Percentiles rank a stretch among this genome's conserved stretches.
Evolutionary conservation across 192 early-diverging fungal species (phyloP).

Genomic region (Diversispora epigaea): DNA sequence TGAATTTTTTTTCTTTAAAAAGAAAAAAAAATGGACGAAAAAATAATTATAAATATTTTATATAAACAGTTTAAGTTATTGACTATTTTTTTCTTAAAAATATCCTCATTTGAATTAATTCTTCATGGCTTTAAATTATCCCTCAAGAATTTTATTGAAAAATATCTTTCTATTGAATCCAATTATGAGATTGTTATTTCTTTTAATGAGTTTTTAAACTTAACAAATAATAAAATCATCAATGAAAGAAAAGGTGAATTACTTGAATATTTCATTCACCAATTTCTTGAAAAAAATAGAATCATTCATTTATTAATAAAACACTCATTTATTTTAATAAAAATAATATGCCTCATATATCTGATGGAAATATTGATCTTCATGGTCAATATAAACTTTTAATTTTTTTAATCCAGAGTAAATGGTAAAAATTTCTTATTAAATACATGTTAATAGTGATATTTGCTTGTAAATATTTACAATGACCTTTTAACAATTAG

Average conservation of each 20-base stretch:
- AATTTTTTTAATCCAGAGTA: neutral
- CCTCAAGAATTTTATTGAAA: slow-evolving; percentile 1
- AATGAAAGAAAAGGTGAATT: neutral
- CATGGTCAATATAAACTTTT: neutral
- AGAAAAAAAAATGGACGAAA: neutral
- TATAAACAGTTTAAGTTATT: neutral
- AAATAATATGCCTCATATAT: neutral
- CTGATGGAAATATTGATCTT: neutral
- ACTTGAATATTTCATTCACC: neutral
- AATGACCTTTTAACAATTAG: neutral
- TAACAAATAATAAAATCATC: neutral
- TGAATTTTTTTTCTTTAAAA: neutral
- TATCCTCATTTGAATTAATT: neutral
- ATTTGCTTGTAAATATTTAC: neutral
- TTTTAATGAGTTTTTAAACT: neutral
- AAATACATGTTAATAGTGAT: neutral
- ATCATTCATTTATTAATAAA: neutral
- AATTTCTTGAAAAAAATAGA: too few species aligned
- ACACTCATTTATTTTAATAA: neutral
- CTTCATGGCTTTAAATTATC: neutral
- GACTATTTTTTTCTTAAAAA: neutral
- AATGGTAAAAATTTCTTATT: neutral
- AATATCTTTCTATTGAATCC: neutral
- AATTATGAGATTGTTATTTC: neutral
- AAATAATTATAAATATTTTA: neutral